phyloP scores from a whole-genome alignment of 371 early-diverging fungal genomes.

The Lichtheimia hyalospora region DNA sequence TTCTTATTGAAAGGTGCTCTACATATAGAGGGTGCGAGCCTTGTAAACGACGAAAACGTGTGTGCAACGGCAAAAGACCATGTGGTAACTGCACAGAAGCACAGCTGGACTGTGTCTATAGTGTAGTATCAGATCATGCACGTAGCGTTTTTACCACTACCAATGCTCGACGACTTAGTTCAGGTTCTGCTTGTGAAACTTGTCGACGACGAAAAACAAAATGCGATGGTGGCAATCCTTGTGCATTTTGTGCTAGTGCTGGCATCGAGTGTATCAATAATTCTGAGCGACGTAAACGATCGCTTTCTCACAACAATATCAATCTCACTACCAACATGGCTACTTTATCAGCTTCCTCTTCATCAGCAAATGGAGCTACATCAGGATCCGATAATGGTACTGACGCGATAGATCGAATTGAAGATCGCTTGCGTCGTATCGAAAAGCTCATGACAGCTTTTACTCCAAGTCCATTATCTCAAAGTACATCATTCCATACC shows the following conservation, averaged over 20 bases:
- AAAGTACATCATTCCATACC: neutral
- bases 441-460: slow-evolving; percentile 52
- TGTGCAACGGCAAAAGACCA: slow-evolving; percentile 28
- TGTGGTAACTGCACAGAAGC: slow-evolving; percentile 22
- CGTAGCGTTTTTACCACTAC: slow-evolving; percentile 28
- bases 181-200: slow-evolving; percentile 53
- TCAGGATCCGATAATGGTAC: slow-evolving; percentile 8
- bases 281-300: slow-evolving; percentile 39
- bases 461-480: slow-evolving; percentile 26
- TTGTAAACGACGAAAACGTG: slow-evolving; percentile 20
- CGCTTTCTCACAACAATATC: neutral
- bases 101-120: slow-evolving; percentile 23
- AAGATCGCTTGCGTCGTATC: slow-evolving; percentile 48
- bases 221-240: slow-evolving; percentile 51
- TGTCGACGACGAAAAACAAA: slow-evolving; percentile 53
- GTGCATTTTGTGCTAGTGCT: slow-evolving; percentile 44
- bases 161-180: slow-evolving; percentile 43
- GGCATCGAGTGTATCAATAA: slow-evolving; percentile 48
- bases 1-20: slow-evolving; percentile 22
- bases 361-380: neutral
- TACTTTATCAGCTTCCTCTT: neutral
- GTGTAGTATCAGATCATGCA: slow-evolving; percentile 28
- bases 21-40: slow-evolving; percentile 24
- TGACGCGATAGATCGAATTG: slow-evolving; percentile 47
- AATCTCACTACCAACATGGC: neutral